Conservation (phyloP, 1,284 basidiomycete species). For the Fomitiporia mediterranea region DNA sequence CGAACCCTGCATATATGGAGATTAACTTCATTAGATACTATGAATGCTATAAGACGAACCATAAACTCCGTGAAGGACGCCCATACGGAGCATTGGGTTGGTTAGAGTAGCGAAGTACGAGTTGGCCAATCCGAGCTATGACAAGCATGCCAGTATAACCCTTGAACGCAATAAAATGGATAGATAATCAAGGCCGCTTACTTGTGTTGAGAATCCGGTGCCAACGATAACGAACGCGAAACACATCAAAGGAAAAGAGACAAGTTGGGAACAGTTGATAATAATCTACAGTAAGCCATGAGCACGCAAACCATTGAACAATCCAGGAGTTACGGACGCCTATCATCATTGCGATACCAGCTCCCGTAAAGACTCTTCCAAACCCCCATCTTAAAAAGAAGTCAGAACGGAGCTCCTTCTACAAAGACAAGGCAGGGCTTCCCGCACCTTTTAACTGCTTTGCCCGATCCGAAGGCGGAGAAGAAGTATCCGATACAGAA, state of each 20-base stretch:
- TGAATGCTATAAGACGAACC: conserved; percentile 15
- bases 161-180: not conserved
- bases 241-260: conserved; percentile 30
- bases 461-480: conserved; percentile 27
- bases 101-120: conserved; percentile 31
- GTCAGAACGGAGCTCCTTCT: too few species aligned
- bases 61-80: conserved; percentile 31
- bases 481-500: conserved; percentile 30
- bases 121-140: conserved; percentile 30
- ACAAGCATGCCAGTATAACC: not conserved
- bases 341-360: conserved; percentile 28
- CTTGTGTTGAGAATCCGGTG: conserved; percentile 30
- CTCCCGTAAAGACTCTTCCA: conserved; percentile 28
- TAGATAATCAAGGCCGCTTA: conserved; percentile 9
- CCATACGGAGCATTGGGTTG: conserved; percentile 31
- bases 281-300: conserved; percentile 25
- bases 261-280: conserved; percentile 32
- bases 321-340: conserved; percentile 25
- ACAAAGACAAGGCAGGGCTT: too few species aligned
- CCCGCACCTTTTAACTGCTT: conserved; percentile 25
- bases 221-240: conserved; percentile 32
- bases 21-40: not conserved
- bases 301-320: not conserved
- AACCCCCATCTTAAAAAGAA: conserved; percentile 21
- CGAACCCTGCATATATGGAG: conserved; percentile 20